Evolutionary conservation across 495 filamentous ascomycete species (phyloP).

Genomic region (Polyplosphaeria fusca): DNA sequence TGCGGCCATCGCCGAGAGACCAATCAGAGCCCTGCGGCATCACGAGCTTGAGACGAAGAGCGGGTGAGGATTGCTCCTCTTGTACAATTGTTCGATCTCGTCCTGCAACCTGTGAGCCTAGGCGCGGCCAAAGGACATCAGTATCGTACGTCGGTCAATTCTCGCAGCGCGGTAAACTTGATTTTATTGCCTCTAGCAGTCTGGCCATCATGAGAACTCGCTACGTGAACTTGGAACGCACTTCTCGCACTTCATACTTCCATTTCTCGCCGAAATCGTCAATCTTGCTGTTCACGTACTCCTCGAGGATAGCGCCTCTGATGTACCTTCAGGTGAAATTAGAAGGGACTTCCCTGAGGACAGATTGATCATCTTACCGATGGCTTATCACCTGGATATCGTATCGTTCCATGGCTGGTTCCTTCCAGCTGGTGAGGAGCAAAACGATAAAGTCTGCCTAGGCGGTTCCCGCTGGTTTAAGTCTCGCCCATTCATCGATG

Average conservation of each 20-base stretch:
- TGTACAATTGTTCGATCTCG: neutral
- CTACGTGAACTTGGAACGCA: neutral
- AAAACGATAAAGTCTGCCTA: neutral
- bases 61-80: neutral
- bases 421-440: neutral
- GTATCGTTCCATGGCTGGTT: neutral
- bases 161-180: slow-evolving; percentile 4
- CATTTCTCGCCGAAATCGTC: slow-evolving; percentile 13
- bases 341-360: neutral
- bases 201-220: neutral
- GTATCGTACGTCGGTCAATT: slow-evolving; percentile 10
- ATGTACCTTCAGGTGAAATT: slow-evolving; percentile 9
- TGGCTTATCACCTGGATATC: neutral
- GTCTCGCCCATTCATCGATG: neutral
- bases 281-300: slow-evolving; percentile 6
- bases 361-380: neutral
- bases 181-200: slow-evolving; percentile 7
- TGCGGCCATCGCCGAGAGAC: neutral
- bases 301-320: neutral
- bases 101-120: neutral
- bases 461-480: neutral
- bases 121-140: neutral
- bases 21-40: too few relatives aligned
- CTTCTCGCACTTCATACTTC: neutral
- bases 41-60: neutral